These are phyloP conservation scores for Cafeteria roenbergensis DNA, from an alignment of 108 stramenopile genomes.

Conservation along the genomic window DNA sequence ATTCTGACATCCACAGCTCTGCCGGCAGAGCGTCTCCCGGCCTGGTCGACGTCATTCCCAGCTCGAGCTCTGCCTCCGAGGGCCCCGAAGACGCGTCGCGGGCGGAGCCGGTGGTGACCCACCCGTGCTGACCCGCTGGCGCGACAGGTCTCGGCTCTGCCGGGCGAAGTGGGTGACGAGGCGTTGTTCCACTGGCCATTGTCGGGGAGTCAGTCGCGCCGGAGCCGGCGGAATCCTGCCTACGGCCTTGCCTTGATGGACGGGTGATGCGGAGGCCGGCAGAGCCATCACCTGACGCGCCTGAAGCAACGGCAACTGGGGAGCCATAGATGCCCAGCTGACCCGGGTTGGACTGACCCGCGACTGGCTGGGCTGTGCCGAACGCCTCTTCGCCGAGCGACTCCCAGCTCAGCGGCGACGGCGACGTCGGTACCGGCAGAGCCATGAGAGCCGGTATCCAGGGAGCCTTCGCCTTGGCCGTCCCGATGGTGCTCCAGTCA, in stretches of 20 bases:
- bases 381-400: neutral
- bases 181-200: no score
- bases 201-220: no score
- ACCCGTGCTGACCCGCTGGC: no score
- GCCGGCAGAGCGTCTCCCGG: neutral
- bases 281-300: neutral
- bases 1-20: neutral
- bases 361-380: neutral
- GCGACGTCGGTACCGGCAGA: conserved; percentile 7
- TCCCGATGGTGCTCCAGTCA: conserved; percentile 2
- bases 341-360: neutral
- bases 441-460: neutral
- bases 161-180: no score
- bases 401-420: conserved; percentile 4
- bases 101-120: neutral
- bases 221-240: no score
- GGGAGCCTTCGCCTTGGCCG: conserved; percentile 4
- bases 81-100: neutral
- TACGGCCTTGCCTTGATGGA: no score
- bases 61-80: neutral
- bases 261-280: neutral
- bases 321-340: neutral
- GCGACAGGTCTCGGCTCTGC: no score
- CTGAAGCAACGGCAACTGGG: neutral
- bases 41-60: conserved; percentile 1